Conservation (phyloP, 768 basidiomycete genomes). For the Mycena kentingensis region DNA sequence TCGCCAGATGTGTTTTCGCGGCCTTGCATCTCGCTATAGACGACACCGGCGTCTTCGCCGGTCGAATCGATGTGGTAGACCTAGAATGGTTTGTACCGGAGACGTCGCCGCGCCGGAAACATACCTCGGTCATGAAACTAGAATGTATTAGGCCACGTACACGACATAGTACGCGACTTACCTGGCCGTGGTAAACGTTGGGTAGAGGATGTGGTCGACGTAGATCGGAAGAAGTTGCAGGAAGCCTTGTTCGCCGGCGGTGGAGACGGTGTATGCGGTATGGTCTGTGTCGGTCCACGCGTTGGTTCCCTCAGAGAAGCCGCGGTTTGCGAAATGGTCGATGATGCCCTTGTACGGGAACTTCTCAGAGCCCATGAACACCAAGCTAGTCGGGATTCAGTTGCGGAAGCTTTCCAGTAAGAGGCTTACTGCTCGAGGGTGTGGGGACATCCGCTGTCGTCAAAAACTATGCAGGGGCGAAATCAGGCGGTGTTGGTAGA, state of each 20-base stretch:
- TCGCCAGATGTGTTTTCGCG: constrained; percentile 91
- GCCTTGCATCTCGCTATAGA: constrained; percentile 97
- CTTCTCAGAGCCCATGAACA: too few species aligned
- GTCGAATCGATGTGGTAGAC: constrained; percentile 93
- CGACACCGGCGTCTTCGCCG: constrained; percentile 92
- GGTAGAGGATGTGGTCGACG: constrained; percentile 95
- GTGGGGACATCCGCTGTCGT: constrained; percentile 94
- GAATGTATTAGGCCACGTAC: constrained; percentile 16
- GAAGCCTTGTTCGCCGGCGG: constrained; percentile 92
- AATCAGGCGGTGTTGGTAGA: neutral
- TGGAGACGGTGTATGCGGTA: constrained; percentile 94
- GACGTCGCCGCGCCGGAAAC: constrained; percentile 9
- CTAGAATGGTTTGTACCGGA: constrained; percentile 39
- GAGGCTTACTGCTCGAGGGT: constrained; percentile 87
- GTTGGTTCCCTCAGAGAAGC: constrained; percentile 89
- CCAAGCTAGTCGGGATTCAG: too few species aligned
- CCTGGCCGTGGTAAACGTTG: constrained; percentile 87
- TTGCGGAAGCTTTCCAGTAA: neutral
- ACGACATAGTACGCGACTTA: constrained; percentile 41
- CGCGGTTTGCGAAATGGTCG: constrained; percentile 92
- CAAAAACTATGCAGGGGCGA: constrained; percentile 64
- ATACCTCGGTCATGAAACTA: constrained; percentile 62
- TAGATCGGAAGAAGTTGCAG: constrained; percentile 88
- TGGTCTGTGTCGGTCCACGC: constrained; percentile 98
- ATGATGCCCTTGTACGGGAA: constrained; percentile 97